phyloP scores from a whole-genome alignment of 352 stramenopile species.

The Phytophthora ohioensis region DNA sequence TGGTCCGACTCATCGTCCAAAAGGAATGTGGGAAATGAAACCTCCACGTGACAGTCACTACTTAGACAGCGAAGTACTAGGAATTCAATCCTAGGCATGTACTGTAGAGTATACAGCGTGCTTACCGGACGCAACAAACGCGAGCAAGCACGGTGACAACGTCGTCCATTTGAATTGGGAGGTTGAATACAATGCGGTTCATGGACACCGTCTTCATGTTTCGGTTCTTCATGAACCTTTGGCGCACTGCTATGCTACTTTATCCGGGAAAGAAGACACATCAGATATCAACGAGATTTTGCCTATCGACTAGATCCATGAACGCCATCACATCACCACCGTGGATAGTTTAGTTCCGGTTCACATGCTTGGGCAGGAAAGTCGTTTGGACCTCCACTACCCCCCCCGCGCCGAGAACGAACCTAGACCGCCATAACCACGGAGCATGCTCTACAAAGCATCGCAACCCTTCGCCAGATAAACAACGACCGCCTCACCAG shows the following conservation, averaged over 20 bases:
- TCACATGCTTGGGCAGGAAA: conserved; percentile 65
- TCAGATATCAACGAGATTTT: too few relatives aligned
- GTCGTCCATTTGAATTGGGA: conserved; percentile 71
- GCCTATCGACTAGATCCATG: conserved; percentile 33
- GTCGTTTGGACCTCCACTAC: background rate
- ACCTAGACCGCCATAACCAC: too few relatives aligned
- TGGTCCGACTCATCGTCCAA: too few relatives aligned
- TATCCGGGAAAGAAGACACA: conserved; percentile 32
- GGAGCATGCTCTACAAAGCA: too few relatives aligned
- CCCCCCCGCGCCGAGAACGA: too few relatives aligned
- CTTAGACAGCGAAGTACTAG: too few relatives aligned
- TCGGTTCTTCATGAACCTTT: conserved; percentile 73
- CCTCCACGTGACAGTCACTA: too few relatives aligned
- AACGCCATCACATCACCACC: conserved; percentile 72
- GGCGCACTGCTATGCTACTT: conserved; percentile 69
- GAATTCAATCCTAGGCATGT: too few relatives aligned
- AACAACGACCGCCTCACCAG: too few relatives aligned
- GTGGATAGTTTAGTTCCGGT: conserved; percentile 83
- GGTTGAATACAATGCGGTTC: conserved; percentile 79
- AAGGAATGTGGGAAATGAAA: too few relatives aligned
- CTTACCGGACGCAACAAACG: conserved; percentile 63
- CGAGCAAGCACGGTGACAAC: conserved; percentile 74
- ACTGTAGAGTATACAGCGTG: too few relatives aligned
- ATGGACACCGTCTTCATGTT: conserved; percentile 76
- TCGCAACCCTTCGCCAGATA: too few relatives aligned